Evolutionary conservation across 257 asterid genomes (phyloP).

Genomic region (Ehretia macrophylla): DNA sequence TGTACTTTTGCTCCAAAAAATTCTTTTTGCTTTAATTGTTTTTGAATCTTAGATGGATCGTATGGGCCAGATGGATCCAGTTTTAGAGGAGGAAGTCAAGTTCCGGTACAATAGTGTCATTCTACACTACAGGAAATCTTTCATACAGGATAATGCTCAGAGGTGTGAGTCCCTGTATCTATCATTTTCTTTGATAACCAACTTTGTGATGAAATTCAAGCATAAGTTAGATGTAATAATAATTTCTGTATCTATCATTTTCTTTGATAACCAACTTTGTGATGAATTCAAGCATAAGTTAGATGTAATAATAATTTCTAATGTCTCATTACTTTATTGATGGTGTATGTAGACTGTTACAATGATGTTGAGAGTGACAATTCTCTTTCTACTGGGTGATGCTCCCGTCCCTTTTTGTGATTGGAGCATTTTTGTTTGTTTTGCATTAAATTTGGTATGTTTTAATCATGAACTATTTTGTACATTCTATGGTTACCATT

Average conservation of each 20-base stretch:
- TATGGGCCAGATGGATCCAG: slow-evolving; percentile 81
- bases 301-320: no score
- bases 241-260: slow-evolving; percentile 4
- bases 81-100: slow-evolving; percentile 83
- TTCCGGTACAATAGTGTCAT: slow-evolving; percentile 84
- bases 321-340: no score
- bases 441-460: no score
- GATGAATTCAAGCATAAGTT: background rate
- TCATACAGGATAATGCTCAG: slow-evolving; percentile 96
- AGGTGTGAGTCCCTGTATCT: slow-evolving; percentile 46
- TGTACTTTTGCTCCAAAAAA: no score
- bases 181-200: background rate
- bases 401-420: no score
- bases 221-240: no score
- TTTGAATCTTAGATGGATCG: slow-evolving; percentile 66
- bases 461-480: no score
- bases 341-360: no score
- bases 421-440: no score
- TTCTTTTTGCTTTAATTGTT: slow-evolving; percentile 6
- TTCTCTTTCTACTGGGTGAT: no score
- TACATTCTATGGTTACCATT: no score
- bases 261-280: background rate
- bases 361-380: no score
- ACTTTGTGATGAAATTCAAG: background rate
- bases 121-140: slow-evolving; percentile 89